Percentiles rank a stretch among this genome's conserved stretches.
Evolutionary conservation across 257 asterid genomes (phyloP).

Genomic region (Fraxinus excelsior): DNA sequence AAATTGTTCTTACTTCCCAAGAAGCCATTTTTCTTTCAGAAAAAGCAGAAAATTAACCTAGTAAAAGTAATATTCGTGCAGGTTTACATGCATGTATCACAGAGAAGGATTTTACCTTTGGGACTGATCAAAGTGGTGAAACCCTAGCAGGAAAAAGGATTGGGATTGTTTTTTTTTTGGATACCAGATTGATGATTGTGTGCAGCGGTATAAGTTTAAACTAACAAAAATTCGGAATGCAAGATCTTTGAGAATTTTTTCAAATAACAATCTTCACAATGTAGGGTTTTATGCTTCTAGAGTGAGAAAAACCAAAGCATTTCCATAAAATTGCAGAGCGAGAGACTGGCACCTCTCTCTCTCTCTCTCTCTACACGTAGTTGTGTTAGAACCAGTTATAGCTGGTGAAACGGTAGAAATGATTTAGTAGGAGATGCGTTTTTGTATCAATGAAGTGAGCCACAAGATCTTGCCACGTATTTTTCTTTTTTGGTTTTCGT

Average conservation of each 20-base stretch:
- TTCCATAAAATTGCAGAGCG: neutral
- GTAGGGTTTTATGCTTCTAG: neutral
- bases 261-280: neutral
- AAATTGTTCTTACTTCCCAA: neutral
- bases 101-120: neutral
- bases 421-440: neutral
- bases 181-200: neutral
- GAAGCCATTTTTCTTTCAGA: neutral
- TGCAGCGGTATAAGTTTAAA: neutral
- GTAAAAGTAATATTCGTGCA: conserved; percentile 13
- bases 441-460: neutral
- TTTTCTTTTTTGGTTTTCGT: neutral
- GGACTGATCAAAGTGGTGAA: neutral
- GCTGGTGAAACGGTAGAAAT: neutral
- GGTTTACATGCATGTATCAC: conserved; percentile 29
- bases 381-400: neutral
- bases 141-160: neutral
- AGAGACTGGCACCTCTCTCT: neutral
- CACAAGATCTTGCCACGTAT: neutral
- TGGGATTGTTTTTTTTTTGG: neutral
- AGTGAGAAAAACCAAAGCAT: neutral
- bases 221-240: neutral
- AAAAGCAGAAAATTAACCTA: neutral
- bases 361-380: neutral
- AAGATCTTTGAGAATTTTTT: neutral